Evolutionary conservation across 2,329 filamentous ascomycete species (phyloP).

Genomic region (Penicillium sp.): DNA sequence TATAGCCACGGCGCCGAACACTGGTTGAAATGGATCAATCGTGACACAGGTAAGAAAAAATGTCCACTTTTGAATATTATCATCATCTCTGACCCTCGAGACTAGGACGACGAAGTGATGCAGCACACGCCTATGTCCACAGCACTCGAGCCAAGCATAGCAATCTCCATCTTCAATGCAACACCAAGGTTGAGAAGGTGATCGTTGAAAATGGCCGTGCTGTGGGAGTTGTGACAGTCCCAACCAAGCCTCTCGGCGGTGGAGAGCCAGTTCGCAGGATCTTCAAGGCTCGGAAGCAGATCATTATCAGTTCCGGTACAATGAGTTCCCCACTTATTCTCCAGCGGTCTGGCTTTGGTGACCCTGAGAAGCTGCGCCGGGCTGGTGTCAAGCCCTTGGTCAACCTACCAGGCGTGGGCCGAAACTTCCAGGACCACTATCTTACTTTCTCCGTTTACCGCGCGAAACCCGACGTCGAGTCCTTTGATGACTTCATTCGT

Average conservation of each 20-base stretch:
- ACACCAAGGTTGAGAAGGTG: slow-evolving; percentile 75
- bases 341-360: slow-evolving; percentile 70
- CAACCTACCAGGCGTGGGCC: slow-evolving; percentile 68
- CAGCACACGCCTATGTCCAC: slow-evolving; percentile 75
- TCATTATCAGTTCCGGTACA: slow-evolving; percentile 70
- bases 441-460: slow-evolving; percentile 68
- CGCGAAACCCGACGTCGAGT: slow-evolving; percentile 71
- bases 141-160: slow-evolving; percentile 66
- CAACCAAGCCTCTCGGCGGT: slow-evolving; percentile 65
- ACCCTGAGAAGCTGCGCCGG: slow-evolving; percentile 67
- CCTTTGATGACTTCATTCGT: slow-evolving; percentile 75
- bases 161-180: slow-evolving; percentile 69
- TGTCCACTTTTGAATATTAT: too few species aligned
- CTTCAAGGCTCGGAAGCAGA: slow-evolving; percentile 69
- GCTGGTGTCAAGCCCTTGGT: slow-evolving; percentile 67
- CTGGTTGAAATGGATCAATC: slow-evolving; percentile 84
- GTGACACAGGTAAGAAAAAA: slow-evolving; percentile 44
- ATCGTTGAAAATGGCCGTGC: slow-evolving; percentile 70
- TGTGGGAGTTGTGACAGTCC: slow-evolving; percentile 67
- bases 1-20: slow-evolving; percentile 67
- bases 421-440: slow-evolving; percentile 76
- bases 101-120: slow-evolving; percentile 70
- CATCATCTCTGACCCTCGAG: slow-evolving; percentile 27
- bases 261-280: slow-evolving; percentile 52
- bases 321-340: slow-evolving; percentile 72